phyloP scores from a whole-genome alignment of 257 asterid species.

The Scutellaria minor region DNA sequence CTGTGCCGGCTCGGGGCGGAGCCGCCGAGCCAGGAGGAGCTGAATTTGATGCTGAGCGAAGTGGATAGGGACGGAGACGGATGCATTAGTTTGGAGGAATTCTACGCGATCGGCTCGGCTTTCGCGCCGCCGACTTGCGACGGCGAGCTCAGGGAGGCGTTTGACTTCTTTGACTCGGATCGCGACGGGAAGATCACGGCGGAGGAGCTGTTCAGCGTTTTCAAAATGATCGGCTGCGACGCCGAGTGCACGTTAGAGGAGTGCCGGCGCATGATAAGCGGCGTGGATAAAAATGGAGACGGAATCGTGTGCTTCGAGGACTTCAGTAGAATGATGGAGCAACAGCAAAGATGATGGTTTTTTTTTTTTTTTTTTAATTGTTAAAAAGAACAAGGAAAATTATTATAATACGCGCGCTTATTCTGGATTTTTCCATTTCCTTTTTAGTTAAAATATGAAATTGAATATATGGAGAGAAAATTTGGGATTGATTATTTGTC shows the following conservation, averaged over 20 bases:
- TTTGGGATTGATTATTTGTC: too few relatives aligned
- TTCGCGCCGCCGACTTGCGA: constrained; percentile 56
- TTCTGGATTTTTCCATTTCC: not conserved
- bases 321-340: constrained; percentile 57
- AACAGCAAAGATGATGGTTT: constrained; percentile 26
- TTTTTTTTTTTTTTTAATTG: not conserved
- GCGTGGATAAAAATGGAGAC: constrained; percentile 47
- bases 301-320: constrained; percentile 62
- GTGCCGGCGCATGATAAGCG: constrained; percentile 55
- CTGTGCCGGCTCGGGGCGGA: constrained; percentile 48
- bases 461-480: too few relatives aligned
- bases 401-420: not conserved
- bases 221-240: constrained; percentile 44
- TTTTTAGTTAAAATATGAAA: not conserved
- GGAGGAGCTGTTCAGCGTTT: constrained; percentile 50
- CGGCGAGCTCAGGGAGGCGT: constrained; percentile 51
- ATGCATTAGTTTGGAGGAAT: constrained; percentile 55
- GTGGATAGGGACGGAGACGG: constrained; percentile 59
- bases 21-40: constrained; percentile 52
- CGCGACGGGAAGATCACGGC: constrained; percentile 57
- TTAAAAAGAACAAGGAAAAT: not conserved
- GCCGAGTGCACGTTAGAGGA: constrained; percentile 60
- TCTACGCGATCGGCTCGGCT: constrained; percentile 53
- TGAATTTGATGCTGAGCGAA: constrained; percentile 45
- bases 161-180: constrained; percentile 58